Evolutionary conservation across 208 protist genomes (phyloP).

Genomic region (Leishmania martiniquensis): DNA sequence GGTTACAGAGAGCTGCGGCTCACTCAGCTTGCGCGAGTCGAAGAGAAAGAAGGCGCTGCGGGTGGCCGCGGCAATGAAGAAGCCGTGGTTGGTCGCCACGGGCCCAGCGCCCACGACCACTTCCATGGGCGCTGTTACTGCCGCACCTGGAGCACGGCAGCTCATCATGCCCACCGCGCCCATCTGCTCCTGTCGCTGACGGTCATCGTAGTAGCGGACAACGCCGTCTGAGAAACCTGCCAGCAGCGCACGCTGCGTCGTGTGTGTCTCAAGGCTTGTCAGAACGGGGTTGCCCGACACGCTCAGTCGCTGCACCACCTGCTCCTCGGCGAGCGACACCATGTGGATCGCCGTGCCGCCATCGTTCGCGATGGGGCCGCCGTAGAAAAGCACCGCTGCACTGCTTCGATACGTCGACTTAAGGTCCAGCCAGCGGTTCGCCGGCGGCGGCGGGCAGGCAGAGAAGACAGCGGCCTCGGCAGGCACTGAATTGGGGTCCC

Average conservation of each 20-base stretch:
- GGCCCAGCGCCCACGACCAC: conserved; percentile 44
- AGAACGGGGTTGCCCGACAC: conserved; percentile 73
- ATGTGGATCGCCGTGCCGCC: conserved; percentile 77
- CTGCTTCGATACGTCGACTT: conserved; percentile 75
- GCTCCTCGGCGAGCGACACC: conserved; percentile 81
- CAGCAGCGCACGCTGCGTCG: conserved; percentile 71
- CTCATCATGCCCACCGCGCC: conserved; percentile 63
- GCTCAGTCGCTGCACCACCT: conserved; percentile 75
- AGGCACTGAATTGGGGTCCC: conserved; percentile 49
- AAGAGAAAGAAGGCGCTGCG: conserved; percentile 63
- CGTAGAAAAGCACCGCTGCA: conserved; percentile 82
- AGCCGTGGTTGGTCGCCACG: conserved; percentile 35
- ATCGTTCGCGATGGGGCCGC: conserved; percentile 70
- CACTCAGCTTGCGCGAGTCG: conserved; percentile 70
- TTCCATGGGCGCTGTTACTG: conserved; percentile 20
- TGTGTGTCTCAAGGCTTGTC: conserved; percentile 70
- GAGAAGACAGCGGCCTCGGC: conserved; percentile 81
- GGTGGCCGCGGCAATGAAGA: conserved; percentile 64
- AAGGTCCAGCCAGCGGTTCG: conserved; percentile 63
- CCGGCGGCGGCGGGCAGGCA: conserved; percentile 61
- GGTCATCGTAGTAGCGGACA: conserved; percentile 90
- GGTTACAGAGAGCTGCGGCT: conserved; percentile 43
- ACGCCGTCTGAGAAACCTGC: conserved; percentile 81
- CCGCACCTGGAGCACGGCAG: conserved; percentile 27
- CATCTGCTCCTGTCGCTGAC: conserved; percentile 75